Conservation (phyloP, 257 asterid genomes). For the Agastache rugosa region DNA sequence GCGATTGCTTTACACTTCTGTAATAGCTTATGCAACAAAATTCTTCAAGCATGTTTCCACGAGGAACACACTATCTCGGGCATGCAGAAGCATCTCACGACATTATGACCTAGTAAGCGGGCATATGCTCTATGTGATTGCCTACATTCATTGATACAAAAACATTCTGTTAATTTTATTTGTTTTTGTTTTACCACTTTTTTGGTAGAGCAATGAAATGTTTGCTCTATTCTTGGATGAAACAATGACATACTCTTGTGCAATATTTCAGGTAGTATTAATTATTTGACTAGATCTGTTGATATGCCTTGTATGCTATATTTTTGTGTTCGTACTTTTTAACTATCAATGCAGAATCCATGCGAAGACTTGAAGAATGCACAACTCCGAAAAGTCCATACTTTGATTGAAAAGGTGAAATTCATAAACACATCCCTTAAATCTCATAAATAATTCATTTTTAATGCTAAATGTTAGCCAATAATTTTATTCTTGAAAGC, state of each 20-base stretch:
- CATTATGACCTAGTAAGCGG: slow-evolving; percentile 41
- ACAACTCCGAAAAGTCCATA: slow-evolving; percentile 59
- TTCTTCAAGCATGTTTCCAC: slow-evolving; percentile 59
- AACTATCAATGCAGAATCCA: slow-evolving; percentile 41
- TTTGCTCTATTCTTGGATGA: slow-evolving; percentile 65
- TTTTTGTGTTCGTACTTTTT: background rate
- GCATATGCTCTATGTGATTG: no score
- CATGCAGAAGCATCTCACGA: slow-evolving; percentile 11
- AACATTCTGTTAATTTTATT: no score
- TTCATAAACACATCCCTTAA: no score
- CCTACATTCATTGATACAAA: no score
- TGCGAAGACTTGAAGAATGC: slow-evolving; percentile 73
- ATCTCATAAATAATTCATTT: background rate
- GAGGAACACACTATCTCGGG: slow-evolving; percentile 69
- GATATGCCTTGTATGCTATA: background rate
- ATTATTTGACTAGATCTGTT: no score
- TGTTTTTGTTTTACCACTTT: no score
- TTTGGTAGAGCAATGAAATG: slow-evolving; percentile 72
- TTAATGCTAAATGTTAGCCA: background rate
- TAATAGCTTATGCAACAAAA: slow-evolving; percentile 58
- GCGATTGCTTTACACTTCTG: slow-evolving; percentile 62
- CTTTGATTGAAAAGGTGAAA: slow-evolving; percentile 66
- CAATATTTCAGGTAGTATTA: slow-evolving; percentile 78
- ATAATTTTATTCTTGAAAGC: background rate
- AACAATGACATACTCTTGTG: slow-evolving; percentile 85